These are phyloP conservation scores for Fusarium ramigenum DNA, from an alignment of 2,329 filamentous ascomycete genomes.

Conservation along the genomic window DNA sequence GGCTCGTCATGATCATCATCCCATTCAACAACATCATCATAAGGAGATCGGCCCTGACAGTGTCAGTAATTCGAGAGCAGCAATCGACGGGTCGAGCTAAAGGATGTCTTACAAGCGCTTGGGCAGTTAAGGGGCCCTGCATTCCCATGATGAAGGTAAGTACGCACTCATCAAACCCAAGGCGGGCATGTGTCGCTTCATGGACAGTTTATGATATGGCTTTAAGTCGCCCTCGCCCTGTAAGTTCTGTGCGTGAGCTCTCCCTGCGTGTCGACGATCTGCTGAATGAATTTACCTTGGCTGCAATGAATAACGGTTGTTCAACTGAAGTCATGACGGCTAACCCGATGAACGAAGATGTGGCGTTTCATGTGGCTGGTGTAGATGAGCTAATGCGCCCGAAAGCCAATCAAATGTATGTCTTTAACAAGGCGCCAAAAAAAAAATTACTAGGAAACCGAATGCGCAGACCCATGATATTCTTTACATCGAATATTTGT, in stretches of 20 bases:
- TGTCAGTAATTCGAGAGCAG: not conserved
- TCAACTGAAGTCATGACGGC: conserved; percentile 25
- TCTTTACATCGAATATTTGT: conserved; percentile 32
- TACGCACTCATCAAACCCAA: conserved; percentile 8
- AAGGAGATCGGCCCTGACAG: conserved; percentile 66
- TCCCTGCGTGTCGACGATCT: not conserved
- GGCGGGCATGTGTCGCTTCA: not conserved
- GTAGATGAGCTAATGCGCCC: conserved; percentile 6
- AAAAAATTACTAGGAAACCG: conserved; percentile 36
- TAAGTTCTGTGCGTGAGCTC: not conserved
- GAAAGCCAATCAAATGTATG: conserved; percentile 18
- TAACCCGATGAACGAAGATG: not conserved
- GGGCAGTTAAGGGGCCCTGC: conserved; percentile 65
- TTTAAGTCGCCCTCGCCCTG: not conserved
- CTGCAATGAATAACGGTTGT: not conserved
- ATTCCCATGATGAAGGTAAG: conserved; percentile 57
- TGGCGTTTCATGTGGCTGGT: conserved; percentile 15
- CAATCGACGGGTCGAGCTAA: not conserved
- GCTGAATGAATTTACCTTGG: not conserved
- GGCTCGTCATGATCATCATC: conserved; percentile 47
- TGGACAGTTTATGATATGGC: not conserved
- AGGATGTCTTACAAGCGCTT: conserved; percentile 59
- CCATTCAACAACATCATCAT: conserved; percentile 65
- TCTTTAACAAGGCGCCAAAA: conserved; percentile 20
- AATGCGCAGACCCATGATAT: conserved; percentile 31